Conservation (phyloP, 257 asterid species). For the Solanum arcanum region DNA sequence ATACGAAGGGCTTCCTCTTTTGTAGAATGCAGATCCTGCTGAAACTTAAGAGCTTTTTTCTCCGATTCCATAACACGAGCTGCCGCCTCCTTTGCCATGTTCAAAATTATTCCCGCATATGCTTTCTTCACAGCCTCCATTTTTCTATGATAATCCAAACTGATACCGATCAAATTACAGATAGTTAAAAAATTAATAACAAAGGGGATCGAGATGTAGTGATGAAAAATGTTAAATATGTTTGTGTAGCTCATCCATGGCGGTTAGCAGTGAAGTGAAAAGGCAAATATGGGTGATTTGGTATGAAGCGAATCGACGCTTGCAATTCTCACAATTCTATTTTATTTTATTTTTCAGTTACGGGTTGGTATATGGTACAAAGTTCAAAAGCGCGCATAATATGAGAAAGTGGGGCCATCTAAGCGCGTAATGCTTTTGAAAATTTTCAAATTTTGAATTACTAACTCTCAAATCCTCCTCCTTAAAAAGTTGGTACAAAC, state of each 20-base stretch:
- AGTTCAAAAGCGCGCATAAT: not conserved
- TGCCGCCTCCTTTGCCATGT: conserved; percentile 69
- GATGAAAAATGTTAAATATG: not conserved
- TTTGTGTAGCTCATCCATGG: conserved; percentile 32
- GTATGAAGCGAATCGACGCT: not conserved
- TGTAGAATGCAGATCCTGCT: conserved; percentile 34
- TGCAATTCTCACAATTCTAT: not conserved
- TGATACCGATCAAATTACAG: not conserved
- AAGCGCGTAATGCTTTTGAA: not conserved
- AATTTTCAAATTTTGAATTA: not conserved
- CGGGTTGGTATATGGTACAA: not conserved
- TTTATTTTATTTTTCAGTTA: not conserved
- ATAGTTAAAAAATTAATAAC: not conserved
- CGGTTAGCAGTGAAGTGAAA: not conserved
- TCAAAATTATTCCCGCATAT: conserved; percentile 60
- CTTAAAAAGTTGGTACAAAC: not conserved
- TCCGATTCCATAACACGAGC: conserved; percentile 68
- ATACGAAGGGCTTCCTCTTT: conserved; percentile 48
- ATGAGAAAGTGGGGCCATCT: not conserved
- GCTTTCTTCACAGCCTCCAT: conserved; percentile 55
- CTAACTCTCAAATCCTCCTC: not conserved
- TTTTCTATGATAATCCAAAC: conserved; percentile 9
- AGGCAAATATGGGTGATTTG: not conserved
- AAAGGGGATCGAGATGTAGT: not conserved
- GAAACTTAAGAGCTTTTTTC: conserved; percentile 28